Evolutionary conservation across 78 protist genomes (phyloP).

Genomic region (Dictyostelium citrinum): DNA sequence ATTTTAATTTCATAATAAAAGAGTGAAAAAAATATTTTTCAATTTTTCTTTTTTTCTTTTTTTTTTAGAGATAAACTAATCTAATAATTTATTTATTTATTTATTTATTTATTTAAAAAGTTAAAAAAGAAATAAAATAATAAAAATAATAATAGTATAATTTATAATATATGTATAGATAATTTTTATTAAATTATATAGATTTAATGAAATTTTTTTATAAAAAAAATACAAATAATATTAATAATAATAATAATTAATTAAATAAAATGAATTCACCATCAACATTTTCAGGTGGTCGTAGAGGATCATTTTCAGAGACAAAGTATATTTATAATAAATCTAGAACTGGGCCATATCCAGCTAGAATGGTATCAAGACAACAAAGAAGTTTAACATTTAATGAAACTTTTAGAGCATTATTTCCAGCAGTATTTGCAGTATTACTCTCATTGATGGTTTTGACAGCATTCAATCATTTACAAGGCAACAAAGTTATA

Average conservation of each 20-base stretch:
- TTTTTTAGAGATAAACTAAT: too few relatives aligned
- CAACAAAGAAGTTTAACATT: conserved; percentile 17
- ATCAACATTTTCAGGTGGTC: not conserved
- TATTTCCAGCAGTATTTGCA: conserved; percentile 64
- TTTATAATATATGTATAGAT: too few relatives aligned
- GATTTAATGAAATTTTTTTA: too few relatives aligned
- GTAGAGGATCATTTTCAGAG: conserved; percentile 4
- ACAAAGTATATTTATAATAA: conserved; percentile 4
- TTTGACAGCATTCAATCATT: conserved; percentile 41
- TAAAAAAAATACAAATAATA: not conserved
- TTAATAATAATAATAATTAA: not conserved
- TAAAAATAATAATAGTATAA: too few relatives aligned
- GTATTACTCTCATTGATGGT: conserved; percentile 41
- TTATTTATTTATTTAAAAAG: not conserved
- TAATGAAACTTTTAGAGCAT: conserved; percentile 61
- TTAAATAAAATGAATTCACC: not conserved
- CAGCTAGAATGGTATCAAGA: not conserved
- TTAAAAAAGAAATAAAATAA: not conserved
- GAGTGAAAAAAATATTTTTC: too few relatives aligned
- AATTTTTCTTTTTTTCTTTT: too few relatives aligned
- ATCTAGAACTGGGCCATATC: conserved; percentile 21
- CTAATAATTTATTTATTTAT: too few relatives aligned
- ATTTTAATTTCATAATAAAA: not conserved
- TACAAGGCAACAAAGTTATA: not conserved
- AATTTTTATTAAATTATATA: too few relatives aligned